Base-by-base conservation (phyloP, 768 basidiomycete species). In the Phylloporus sp. region DNA sequence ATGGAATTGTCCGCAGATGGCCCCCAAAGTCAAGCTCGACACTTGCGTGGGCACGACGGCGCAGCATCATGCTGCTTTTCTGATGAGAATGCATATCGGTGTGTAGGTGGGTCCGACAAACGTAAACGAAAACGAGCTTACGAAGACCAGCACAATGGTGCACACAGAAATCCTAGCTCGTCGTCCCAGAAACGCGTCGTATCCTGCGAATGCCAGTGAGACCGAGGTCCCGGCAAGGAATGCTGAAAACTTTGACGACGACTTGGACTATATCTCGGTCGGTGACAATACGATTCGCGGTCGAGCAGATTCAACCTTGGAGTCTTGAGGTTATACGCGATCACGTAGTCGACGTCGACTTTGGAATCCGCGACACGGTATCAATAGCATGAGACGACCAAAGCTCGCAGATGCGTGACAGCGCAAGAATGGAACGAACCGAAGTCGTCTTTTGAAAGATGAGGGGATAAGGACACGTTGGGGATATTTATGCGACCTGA, bases 401-500 rank as follows among this genome's bases (percentile, higher is more conserved):
- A 44, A 40, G 29, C 39, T 53, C n/a, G 46, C 18, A 48, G 32
- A 42, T 15, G 40, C 38, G 27, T 38, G 38, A 44, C 44, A 27
- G 42, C 42, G 38, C 38, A 22, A 47, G 45, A 48, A 45, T 38
- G 48, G 53, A 59, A 51, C 42, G 23, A 44, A 33, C 44, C 38
- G 28, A 45, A 47, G 44, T 31, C 29, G 38, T 50, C n/a, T n/a
- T 36, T 51, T 8, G 31, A 58, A 39, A 42, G 56, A 39, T 34
- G 47, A 31, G 47, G n/a, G 40, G 24, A 29, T 44, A 38, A 34
- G 32, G 18, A 28, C 46, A 43, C 23, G 36, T 48, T 46, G 34
- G 44, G 48, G 46, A 47, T 60, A 50, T 59, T 60, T 50, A 60
- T 50, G 44, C 21, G 39, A 11, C 45, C n/a, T 27, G 35, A 31